Evolutionary conservation across 371 early-diverging fungal genomes (phyloP).

Genomic region (Mortierella sp.): DNA sequence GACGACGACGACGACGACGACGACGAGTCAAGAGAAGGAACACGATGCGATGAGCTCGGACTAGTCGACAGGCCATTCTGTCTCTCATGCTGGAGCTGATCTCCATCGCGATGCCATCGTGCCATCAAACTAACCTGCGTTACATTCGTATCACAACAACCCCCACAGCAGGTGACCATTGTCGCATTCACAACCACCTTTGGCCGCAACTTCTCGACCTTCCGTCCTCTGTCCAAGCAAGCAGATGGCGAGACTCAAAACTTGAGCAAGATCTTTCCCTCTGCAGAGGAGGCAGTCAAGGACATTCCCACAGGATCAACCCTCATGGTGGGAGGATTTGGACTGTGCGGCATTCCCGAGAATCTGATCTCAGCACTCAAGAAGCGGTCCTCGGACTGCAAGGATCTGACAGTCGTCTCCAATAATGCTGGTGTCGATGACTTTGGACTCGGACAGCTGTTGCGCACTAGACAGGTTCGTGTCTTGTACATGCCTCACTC

Average conservation of each 20-base stretch:
- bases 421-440: conserved; percentile 78
- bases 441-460: conserved; percentile 71
- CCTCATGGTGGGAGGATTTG: conserved; percentile 77
- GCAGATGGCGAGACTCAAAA: conserved; percentile 20
- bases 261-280: conserved; percentile 34
- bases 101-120: neutral
- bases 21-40: too few species aligned
- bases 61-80: neutral
- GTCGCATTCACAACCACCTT: conserved; percentile 30
- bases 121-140: neutral
- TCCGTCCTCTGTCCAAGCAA: conserved; percentile 27
- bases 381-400: conserved; percentile 57
- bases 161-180: conserved; percentile 29
- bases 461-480: conserved; percentile 65
- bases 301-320: conserved; percentile 64
- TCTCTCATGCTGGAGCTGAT: conserved; percentile 7
- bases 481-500: too few species aligned
- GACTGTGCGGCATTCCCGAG: conserved; percentile 77
- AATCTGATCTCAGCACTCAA: conserved; percentile 71
- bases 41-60: too few species aligned
- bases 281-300: conserved; percentile 62
- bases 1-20: too few species aligned
- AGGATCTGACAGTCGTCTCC: conserved; percentile 73
- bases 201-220: conserved; percentile 46
- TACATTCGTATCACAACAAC: neutral